Base-by-base conservation (phyloP, 805 yeast genomes). In the Lipomyces sp. region DNA sequence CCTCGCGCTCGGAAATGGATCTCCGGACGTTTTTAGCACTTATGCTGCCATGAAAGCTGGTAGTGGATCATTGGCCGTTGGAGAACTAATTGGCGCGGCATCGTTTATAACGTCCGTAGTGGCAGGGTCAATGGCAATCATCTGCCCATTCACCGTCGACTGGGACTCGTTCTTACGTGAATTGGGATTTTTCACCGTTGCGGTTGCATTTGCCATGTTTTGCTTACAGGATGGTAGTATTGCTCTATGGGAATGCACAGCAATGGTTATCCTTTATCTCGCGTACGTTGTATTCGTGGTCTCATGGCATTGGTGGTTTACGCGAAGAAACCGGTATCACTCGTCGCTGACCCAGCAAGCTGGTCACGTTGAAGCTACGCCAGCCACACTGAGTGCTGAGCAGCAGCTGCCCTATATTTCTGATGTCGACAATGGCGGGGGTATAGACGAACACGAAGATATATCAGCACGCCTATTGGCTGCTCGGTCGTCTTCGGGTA, bases 71-170 rank as follows among this genome's bases (percentile, higher is more conserved):
- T 79, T 94, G 74, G 98, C 98, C 0, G 78, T 94, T 5, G 95
- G 97, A 0, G 98, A 93, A 75, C 80, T 94, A n/a, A 78, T 92
- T 39, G 98, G 99, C 0, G 95, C 97, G 1, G 90, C 96, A 0
- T 85, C 90, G 56, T 92, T 95, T 74, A 86, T 93, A 18, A 82
- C 90, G 2, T 86, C 94, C 0, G 88, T 91, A 11, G 90, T 94
- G 0, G 81, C 90, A 32, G 98, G 98, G 0, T 76, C 86, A 0
- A 89, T 94, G 85, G 88, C 90, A 0, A 75, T 92, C 0, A 76
- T 87, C 0, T 81, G 84, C 48, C 93, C 97, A 0, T 87, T 88
- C 67, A 77, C 83, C 62, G 89, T 91, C 29, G 73, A 75, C 34
- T 66, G 69, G 51, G 65, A 66, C 33, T 69, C 78, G 45, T 90